phyloP scores from a whole-genome alignment of 2,329 filamentous ascomycete genomes.

The Trichoderma guizhouense region DNA sequence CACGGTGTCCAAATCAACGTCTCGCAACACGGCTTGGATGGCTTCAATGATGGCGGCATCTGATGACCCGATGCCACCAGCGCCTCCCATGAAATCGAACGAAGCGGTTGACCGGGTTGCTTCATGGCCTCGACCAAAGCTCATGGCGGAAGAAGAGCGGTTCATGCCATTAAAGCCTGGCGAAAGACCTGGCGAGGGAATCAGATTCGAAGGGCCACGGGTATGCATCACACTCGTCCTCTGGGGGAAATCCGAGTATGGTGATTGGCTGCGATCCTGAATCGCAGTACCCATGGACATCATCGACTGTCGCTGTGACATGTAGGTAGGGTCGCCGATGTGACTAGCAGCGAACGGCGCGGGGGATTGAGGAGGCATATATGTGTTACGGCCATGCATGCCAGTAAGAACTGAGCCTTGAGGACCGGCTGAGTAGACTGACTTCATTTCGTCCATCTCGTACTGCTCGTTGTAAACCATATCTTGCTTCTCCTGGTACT shows the following conservation, averaged over 20 bases:
- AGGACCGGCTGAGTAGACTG: conserved; percentile 88
- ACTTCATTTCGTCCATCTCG: conserved; percentile 98
- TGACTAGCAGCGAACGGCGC: conserved; percentile 58
- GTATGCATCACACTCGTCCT: conserved; percentile 62
- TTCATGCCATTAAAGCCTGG: conserved; percentile 29
- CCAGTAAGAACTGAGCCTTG: conserved; percentile 85
- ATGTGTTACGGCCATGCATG: conserved; percentile 68
- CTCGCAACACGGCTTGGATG: conserved; percentile 75
- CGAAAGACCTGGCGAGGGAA: conserved; percentile 34
- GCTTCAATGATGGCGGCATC: conserved; percentile 79
- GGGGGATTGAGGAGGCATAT: conserved; percentile 81
- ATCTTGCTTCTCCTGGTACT: conserved; percentile 66
- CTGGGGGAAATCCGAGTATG: conserved; percentile 55
- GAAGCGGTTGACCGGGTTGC: conserved; percentile 50
- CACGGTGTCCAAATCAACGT: conserved; percentile 93
- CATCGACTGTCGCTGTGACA: conserved; percentile 66
- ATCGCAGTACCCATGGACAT: conserved; percentile 59
- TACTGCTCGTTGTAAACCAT: conserved; percentile 72
- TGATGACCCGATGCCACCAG: conserved; percentile 61
- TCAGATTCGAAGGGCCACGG: conserved; percentile 46
- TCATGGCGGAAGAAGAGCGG: conserved; percentile 46
- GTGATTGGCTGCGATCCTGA: conserved; percentile 50
- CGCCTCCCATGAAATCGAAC: conserved; percentile 55
- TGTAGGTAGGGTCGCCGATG: conserved; percentile 47
- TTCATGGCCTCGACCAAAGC: conserved; percentile 44